Percentiles rank a stretch among this genome's conserved stretches.
These are phyloP conservation scores for Jimgerdemannia lactiflua DNA, from an alignment of 192 early-diverging fungal genomes.

Conservation along the genomic window DNA sequence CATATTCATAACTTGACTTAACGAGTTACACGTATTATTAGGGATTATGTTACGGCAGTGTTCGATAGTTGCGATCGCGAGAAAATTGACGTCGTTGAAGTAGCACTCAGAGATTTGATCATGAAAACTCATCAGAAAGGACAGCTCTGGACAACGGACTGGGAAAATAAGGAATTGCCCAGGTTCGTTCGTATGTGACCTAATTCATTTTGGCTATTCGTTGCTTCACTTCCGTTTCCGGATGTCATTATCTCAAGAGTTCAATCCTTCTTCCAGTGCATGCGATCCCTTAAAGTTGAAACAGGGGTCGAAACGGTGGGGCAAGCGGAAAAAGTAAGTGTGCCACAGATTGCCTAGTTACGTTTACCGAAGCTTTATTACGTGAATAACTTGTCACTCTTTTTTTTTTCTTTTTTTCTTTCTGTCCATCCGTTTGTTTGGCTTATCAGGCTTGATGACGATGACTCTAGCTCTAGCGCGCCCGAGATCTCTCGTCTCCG, in stretches of 20 bases:
- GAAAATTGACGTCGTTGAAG: conserved; percentile 41
- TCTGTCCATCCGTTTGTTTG: background rate
- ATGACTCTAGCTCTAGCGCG: background rate
- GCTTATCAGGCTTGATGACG: conserved; percentile 8
- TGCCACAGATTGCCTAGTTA: background rate
- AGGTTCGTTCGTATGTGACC: conserved; percentile 30
- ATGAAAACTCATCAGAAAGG: conserved; percentile 32
- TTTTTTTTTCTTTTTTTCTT: conserved; percentile 1
- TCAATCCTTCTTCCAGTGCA: background rate
- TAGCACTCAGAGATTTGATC: conserved; percentile 58
- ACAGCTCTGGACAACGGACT: conserved; percentile 56
- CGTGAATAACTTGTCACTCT: background rate
- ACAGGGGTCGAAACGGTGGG: background rate
- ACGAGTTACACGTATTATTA: background rate
- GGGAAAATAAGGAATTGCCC: conserved; percentile 68
- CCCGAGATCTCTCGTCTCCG: conserved; percentile 1
- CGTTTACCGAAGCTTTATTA: background rate
- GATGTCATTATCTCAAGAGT: conserved; percentile 7
- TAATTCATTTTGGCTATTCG: conserved; percentile 5
- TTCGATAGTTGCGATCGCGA: conserved; percentile 29
- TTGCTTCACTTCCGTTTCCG: background rate
- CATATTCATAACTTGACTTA: background rate
- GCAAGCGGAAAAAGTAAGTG: background rate
- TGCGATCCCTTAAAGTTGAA: background rate
- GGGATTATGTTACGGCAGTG: conserved; percentile 24